These are phyloP conservation scores for Leccinum subrobustum DNA, from an alignment of 1,284 basidiomycete species.

Conservation along the genomic window DNA sequence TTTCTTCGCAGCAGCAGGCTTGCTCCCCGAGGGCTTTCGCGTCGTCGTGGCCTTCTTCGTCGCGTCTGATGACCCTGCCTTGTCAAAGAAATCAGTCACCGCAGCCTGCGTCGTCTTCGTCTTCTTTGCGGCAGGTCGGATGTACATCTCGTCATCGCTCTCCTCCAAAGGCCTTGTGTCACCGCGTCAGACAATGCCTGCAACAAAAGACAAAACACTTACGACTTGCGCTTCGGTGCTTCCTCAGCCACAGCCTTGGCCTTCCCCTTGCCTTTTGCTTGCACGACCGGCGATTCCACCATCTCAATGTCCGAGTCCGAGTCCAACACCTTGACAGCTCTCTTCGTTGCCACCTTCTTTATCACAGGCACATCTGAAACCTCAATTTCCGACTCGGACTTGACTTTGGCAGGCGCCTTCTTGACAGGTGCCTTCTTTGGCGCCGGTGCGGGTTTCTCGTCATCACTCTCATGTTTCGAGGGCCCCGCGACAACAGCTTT, in stretches of 20 bases:
- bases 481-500: slow-evolving; percentile 29
- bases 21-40: slow-evolving; percentile 54
- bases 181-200: slow-evolving; percentile 5
- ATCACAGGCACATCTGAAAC: slow-evolving; percentile 23
- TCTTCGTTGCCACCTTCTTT: slow-evolving; percentile 23
- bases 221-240: slow-evolving; percentile 57
- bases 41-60: slow-evolving; percentile 36
- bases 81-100: slow-evolving; percentile 62
- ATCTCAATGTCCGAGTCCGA: slow-evolving; percentile 42
- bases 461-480: slow-evolving; percentile 35
- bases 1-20: slow-evolving; percentile 43
- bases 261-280: slow-evolving; percentile 37
- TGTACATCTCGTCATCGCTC: slow-evolving; percentile 38
- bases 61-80: slow-evolving; percentile 37
- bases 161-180: slow-evolving; percentile 34
- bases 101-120: slow-evolving; percentile 45
- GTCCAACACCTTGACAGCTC: slow-evolving; percentile 31
- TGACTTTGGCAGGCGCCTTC: slow-evolving; percentile 30
- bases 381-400: slow-evolving; percentile 39
- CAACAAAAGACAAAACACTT: slow-evolving; percentile 13
- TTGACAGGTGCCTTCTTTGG: slow-evolving; percentile 35
- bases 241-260: slow-evolving; percentile 36
- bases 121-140: slow-evolving; percentile 51
- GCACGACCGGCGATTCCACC: slow-evolving; percentile 20
- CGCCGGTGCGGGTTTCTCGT: slow-evolving; percentile 28